Conservation (phyloP, 345 rosid genomes). For the Heritiera fomes region DNA sequence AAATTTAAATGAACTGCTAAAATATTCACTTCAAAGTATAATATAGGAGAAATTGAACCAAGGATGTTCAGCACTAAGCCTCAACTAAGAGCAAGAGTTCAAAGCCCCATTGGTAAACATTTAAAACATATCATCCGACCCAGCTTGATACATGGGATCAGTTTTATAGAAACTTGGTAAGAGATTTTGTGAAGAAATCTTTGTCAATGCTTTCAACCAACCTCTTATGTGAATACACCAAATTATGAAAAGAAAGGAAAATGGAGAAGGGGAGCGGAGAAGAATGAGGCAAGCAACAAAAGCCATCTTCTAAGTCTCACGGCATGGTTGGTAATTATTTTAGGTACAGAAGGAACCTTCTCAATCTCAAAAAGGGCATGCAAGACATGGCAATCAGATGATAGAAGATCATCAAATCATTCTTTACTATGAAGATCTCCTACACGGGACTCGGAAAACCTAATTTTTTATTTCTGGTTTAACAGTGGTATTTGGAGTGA, state of each 20-base stretch:
- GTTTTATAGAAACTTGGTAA: background rate
- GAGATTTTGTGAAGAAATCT: background rate
- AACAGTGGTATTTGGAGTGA: too few relatives aligned
- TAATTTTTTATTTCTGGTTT: too few relatives aligned
- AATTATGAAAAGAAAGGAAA: background rate
- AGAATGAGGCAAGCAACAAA: background rate
- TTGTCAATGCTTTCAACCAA: background rate
- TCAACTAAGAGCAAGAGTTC: background rate
- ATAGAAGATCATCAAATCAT: background rate
- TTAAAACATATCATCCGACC: background rate
- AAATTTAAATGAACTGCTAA: background rate
- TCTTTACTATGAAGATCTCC: too few relatives aligned
- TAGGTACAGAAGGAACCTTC: background rate
- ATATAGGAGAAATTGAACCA: background rate
- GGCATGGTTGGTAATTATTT: background rate
- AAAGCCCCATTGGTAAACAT: background rate
- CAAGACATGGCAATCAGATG: background rate
- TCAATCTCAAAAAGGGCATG: background rate
- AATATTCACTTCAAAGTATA: background rate
- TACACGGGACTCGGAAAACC: too few relatives aligned
- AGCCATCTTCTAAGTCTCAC: background rate
- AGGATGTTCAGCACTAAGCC: constrained; percentile 1
- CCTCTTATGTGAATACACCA: background rate
- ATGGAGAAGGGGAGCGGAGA: background rate
- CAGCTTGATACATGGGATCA: background rate